phyloP scores from a whole-genome alignment of 108 stramenopile species.

The Ochromonas danica region DNA sequence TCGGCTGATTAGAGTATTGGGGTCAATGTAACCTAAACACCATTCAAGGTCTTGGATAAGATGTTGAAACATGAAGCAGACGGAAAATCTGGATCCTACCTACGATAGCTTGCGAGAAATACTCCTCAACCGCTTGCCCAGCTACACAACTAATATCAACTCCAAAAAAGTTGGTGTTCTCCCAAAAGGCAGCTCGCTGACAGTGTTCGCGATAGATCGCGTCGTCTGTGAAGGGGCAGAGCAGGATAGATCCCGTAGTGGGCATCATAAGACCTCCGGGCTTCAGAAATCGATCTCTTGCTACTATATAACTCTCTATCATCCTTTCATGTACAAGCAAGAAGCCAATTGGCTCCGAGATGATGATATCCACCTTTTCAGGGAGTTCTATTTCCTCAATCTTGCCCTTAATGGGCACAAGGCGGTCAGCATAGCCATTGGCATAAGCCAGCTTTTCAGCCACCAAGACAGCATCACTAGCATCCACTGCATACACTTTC shows the following conservation, averaged over 20 bases:
- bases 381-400: slow-evolving; percentile 84
- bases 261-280: slow-evolving; percentile 63
- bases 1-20: slow-evolving; percentile 44
- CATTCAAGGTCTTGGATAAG: too few species aligned
- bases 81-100: too few species aligned
- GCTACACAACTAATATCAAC: slow-evolving; percentile 51
- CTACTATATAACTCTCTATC: slow-evolving; percentile 61
- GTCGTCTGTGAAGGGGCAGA: slow-evolving; percentile 56
- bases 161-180: slow-evolving; percentile 56
- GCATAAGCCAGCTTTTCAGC: slow-evolving; percentile 69
- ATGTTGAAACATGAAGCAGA: too few species aligned
- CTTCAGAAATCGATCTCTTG: slow-evolving; percentile 58
- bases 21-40: slow-evolving; percentile 58
- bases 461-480: slow-evolving; percentile 76
- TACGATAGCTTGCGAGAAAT: slow-evolving; percentile 62
- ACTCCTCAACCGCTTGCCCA: slow-evolving; percentile 48
- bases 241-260: slow-evolving; percentile 51
- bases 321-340: slow-evolving; percentile 82
- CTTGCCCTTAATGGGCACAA: slow-evolving; percentile 78
- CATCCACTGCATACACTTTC: slow-evolving; percentile 86
- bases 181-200: slow-evolving; percentile 58
- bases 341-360: slow-evolving; percentile 99
- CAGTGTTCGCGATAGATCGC: slow-evolving; percentile 52
- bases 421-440: slow-evolving; percentile 77
- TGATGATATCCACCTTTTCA: slow-evolving; percentile 88